These are phyloP conservation scores for Geranium incanum DNA, from an alignment of 441 rosid species.

Conservation along the genomic window DNA sequence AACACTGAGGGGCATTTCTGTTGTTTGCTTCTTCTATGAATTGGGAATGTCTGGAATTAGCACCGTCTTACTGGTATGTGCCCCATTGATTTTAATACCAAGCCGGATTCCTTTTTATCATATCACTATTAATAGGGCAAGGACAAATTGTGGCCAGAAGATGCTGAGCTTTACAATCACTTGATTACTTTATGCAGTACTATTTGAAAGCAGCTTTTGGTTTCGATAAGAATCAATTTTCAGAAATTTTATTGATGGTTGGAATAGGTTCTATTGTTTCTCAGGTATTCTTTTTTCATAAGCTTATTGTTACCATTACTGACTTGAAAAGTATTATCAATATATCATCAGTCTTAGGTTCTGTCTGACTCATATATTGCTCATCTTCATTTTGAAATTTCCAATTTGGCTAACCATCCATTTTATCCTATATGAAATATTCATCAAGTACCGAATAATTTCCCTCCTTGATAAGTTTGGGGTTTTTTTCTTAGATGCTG, in stretches of 20 bases:
- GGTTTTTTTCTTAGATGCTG: slow-evolving; percentile 28
- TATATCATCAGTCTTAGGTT: neutral
- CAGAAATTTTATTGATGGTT: slow-evolving; percentile 45
- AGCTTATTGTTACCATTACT: slow-evolving; percentile 3
- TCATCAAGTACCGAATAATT: neutral
- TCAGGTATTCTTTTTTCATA: slow-evolving; percentile 31
- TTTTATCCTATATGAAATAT: neutral
- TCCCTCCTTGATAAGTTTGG: neutral
- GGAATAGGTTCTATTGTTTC: slow-evolving; percentile 47
- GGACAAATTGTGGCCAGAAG: neutral
- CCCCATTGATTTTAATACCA: neutral
- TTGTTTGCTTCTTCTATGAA: slow-evolving; percentile 48
- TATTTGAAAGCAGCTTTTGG: slow-evolving; percentile 53
- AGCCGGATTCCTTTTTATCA: neutral
- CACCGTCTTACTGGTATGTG: slow-evolving; percentile 38
- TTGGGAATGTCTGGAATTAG: slow-evolving; percentile 53
- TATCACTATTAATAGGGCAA: neutral
- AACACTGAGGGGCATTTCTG: slow-evolving; percentile 40
- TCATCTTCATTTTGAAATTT: neutral
- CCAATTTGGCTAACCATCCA: neutral
- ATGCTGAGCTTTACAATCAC: neutral
- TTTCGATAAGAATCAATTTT: slow-evolving; percentile 45
- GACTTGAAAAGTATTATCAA: neutral
- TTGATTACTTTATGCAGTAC: slow-evolving; percentile 30
- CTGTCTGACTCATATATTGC: slow-evolving; percentile 7